Percentiles rank a stretch among this genome's conserved stretches.
phyloP scores from a whole-genome alignment of 768 basidiomycete genomes.

The Kwoniella bestiolae region DNA sequence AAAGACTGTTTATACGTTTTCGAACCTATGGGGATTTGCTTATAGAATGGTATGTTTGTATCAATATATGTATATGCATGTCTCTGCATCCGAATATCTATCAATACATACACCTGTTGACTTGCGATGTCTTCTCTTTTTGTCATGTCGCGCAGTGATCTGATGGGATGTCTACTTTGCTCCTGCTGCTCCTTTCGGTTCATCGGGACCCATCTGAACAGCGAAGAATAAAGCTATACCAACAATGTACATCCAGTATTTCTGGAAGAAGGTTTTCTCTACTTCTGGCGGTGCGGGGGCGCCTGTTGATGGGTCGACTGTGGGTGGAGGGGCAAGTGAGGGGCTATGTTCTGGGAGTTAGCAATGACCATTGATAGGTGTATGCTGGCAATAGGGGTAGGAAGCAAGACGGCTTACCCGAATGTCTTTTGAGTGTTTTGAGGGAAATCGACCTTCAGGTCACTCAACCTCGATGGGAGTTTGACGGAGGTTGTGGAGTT shows the following conservation, averaged over 20 bases:
- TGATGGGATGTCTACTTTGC: background rate
- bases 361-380: background rate
- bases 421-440: background rate
- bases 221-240: conserved; percentile 63
- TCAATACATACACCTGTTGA: no score
- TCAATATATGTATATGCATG: no score
- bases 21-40: no score
- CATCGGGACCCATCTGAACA: conserved; percentile 32
- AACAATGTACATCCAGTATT: conserved; percentile 86
- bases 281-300: conserved; percentile 58
- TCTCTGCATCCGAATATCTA: no score
- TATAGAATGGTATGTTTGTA: no score
- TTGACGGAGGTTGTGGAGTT: background rate
- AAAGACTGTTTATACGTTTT: no score
- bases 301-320: conserved; percentile 37
- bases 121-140: no score
- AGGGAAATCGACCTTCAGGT: background rate
- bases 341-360: conserved; percentile 8
- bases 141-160: no score
- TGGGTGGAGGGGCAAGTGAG: conserved; percentile 29
- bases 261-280: conserved; percentile 81
- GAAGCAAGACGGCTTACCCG: background rate
- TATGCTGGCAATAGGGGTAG: background rate
- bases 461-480: background rate
- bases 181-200: conserved; percentile 20